Evolutionary conservation across 352 stramenopile species (phyloP).

Genomic region (Elongisporangium prolatum): DNA sequence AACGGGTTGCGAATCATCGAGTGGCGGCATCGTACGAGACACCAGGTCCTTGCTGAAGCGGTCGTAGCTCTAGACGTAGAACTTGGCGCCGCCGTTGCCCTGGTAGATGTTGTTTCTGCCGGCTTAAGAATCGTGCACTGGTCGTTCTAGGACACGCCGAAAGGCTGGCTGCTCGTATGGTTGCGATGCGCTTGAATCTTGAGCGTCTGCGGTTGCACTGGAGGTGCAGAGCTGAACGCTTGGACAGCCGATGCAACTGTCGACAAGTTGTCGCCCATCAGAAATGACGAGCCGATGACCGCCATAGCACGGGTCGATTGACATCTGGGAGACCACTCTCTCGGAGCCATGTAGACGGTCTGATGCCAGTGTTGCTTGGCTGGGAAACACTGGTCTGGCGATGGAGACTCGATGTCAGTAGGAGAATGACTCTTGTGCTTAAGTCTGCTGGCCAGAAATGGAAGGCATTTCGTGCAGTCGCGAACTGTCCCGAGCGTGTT

Average conservation of each 20-base stretch:
- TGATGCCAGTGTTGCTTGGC: too few relatives aligned
- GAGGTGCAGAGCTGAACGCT: background rate
- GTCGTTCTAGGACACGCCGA: background rate
- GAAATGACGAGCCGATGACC: background rate
- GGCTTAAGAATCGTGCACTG: constrained; percentile 7
- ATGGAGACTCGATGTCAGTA: background rate
- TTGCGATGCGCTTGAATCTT: background rate
- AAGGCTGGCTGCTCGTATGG: background rate
- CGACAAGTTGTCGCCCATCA: background rate
- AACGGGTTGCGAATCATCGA: constrained; percentile 19
- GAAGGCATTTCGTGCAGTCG: too few relatives aligned
- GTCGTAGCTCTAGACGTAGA: constrained; percentile 16
- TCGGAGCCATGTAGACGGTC: too few relatives aligned
- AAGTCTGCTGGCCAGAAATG: too few relatives aligned
- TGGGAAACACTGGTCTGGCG: background rate
- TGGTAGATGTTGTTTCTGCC: constrained; percentile 19
- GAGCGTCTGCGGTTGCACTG: background rate
- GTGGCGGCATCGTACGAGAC: constrained; percentile 17
- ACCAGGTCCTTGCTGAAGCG: constrained; percentile 16
- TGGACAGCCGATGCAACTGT: background rate
- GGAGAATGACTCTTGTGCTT: background rate
- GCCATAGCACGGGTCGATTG: background rate
- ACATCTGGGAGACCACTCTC: background rate
- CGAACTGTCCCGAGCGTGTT: too few relatives aligned
- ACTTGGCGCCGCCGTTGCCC: constrained; percentile 17